Evolutionary conservation across 345 rosid genomes (phyloP).

Genomic region (Clausena lansium): DNA sequence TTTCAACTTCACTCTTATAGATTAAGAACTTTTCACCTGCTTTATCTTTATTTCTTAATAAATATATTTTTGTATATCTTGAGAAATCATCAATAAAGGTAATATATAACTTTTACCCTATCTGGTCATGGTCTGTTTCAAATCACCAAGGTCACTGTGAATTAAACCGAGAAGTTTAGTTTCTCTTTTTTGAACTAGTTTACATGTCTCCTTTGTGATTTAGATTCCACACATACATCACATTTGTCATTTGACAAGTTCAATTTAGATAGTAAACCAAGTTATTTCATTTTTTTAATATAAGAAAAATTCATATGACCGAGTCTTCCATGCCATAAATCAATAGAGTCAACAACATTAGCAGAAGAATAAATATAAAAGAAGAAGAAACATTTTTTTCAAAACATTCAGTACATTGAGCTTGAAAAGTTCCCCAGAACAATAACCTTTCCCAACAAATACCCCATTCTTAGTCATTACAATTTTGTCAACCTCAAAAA

Average conservation of each 20-base stretch:
- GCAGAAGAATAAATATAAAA: background rate
- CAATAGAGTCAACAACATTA: background rate
- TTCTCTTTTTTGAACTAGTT: background rate
- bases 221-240: too few species aligned
- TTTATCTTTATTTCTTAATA: too few species aligned
- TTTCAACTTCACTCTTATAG: too few species aligned
- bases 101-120: too few species aligned
- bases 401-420: background rate
- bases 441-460: background rate
- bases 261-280: background rate
- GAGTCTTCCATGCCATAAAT: background rate
- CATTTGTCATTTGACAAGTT: too few species aligned
- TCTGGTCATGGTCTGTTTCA: too few species aligned
- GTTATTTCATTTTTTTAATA: background rate
- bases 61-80: too few species aligned
- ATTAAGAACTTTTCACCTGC: too few species aligned
- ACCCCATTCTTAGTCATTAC: background rate
- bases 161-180: background rate
- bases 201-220: background rate
- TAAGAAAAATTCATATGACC: background rate
- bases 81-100: too few species aligned
- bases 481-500: background rate
- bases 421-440: background rate
- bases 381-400: background rate
- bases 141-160: too few species aligned